These are phyloP conservation scores for Hypoxylon sp. DNA, from an alignment of 2,329 filamentous ascomycete genomes.

Conservation along the genomic window DNA sequence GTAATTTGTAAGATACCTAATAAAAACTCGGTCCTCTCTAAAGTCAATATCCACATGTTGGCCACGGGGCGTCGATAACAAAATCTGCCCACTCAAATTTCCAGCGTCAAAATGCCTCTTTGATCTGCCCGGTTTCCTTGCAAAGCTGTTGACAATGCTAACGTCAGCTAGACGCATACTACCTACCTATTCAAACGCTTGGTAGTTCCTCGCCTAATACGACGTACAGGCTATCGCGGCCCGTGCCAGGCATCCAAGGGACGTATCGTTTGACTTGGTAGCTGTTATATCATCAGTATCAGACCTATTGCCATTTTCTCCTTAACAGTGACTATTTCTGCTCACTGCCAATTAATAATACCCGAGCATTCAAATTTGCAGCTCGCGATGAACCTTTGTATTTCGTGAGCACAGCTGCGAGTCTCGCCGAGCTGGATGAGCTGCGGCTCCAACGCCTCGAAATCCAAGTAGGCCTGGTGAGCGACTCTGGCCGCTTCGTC, in stretches of 20 bases:
- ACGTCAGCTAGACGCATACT: no score
- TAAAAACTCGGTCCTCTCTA: no score
- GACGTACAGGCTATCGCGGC: background rate
- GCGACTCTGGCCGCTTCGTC: constrained; percentile 3
- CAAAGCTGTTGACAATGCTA: no score
- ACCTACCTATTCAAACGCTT: background rate
- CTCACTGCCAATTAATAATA: constrained; percentile 21
- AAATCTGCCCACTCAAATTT: no score
- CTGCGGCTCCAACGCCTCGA: constrained; percentile 15
- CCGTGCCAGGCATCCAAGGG: constrained; percentile 8
- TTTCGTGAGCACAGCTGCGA: constrained; percentile 1
- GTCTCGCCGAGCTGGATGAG: constrained; percentile 12
- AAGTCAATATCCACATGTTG: no score
- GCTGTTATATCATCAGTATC: constrained; percentile 1
- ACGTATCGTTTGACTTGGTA: constrained; percentile 5
- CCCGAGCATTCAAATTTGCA: constrained; percentile 11
- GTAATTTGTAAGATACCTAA: no score
- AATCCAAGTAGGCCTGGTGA: constrained; percentile 20
- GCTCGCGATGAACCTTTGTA: constrained; percentile 14
- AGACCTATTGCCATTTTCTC: background rate
- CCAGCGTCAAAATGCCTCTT: no score
- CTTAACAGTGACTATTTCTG: background rate
- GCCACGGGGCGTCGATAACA: no score
- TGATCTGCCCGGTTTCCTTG: no score
- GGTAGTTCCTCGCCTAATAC: constrained; percentile 9